Percentiles rank a stretch among this genome's conserved stretches.
Conservation (phyloP, 2,329 filamentous ascomycete genomes). For the Ceratocystis huliohia region DNA sequence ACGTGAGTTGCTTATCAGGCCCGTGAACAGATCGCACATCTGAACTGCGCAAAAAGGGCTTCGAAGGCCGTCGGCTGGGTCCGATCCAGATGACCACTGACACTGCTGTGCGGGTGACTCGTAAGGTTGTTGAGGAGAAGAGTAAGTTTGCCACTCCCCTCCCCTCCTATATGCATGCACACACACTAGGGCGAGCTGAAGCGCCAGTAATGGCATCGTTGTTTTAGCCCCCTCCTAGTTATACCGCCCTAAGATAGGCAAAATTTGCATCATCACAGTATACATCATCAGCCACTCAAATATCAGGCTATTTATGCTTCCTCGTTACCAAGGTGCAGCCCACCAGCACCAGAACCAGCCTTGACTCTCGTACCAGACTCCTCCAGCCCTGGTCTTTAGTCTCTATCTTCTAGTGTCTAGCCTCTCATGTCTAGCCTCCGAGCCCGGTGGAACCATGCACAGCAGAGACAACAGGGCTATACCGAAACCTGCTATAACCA, state of each 20-base stretch:
- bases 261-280: neutral
- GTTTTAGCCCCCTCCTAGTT: neutral
- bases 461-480: slow-evolving; percentile 9
- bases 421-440: neutral
- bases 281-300: neutral
- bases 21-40: slow-evolving; percentile 64
- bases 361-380: too few relatives aligned
- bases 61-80: slow-evolving; percentile 71
- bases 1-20: neutral
- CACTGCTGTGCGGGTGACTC: slow-evolving; percentile 85
- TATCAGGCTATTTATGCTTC: neutral
- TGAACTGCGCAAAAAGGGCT: slow-evolving; percentile 90
- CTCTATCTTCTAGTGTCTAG: neutral
- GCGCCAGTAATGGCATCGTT: neutral
- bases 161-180: neutral
- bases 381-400: neutral
- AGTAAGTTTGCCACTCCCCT: slow-evolving; percentile 36
- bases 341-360: neutral
- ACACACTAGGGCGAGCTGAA: neutral
- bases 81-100: slow-evolving; percentile 98
- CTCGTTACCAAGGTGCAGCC: neutral
- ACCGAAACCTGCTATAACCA: neutral
- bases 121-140: slow-evolving; percentile 74
- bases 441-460: neutral
- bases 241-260: neutral